Percentiles rank a stretch among this genome's conserved stretches.
These are phyloP conservation scores for Zymoseptoria pseudotritici DNA, from an alignment of 2,329 filamentous ascomycete species.

Conservation along the genomic window DNA sequence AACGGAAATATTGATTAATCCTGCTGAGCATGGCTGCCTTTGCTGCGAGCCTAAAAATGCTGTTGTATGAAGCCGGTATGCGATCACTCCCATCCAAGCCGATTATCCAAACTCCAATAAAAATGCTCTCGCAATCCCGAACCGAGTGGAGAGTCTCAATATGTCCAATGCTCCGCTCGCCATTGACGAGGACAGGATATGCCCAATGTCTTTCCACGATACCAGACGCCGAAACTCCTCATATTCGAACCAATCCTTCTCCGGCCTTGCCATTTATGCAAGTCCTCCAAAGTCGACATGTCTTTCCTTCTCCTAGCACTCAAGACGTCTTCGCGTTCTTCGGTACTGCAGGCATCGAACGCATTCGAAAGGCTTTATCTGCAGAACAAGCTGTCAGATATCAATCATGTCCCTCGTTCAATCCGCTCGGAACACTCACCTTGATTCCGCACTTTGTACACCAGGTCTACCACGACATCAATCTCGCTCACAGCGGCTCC, in stretches of 20 bases:
- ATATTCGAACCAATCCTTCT: background rate
- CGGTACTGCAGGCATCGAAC: slow-evolving; percentile 31
- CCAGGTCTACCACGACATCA: slow-evolving; percentile 72
- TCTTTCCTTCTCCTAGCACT: background rate
- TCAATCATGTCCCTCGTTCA: background rate
- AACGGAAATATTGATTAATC: background rate
- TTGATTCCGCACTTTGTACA: slow-evolving; percentile 61
- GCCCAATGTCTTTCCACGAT: background rate
- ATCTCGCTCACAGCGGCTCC: slow-evolving; percentile 70
- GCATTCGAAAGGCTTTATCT: slow-evolving; percentile 43
- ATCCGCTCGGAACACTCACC: slow-evolving; percentile 32
- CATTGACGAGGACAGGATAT: background rate
- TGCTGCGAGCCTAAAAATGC: background rate
- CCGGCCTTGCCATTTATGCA: background rate
- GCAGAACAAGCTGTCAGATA: slow-evolving; percentile 2
- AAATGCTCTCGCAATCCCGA: background rate
- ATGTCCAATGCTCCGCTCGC: background rate
- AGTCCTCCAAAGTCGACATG: background rate
- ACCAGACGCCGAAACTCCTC: background rate
- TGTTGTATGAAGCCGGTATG: background rate
- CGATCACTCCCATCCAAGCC: background rate
- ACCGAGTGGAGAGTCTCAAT: background rate
- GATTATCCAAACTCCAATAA: background rate
- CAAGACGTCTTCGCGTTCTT: slow-evolving; percentile 12
- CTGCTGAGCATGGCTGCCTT: background rate